These are phyloP conservation scores for Forsythia suspensa DNA, from an alignment of 257 asterid species.

Conservation along the genomic window DNA sequence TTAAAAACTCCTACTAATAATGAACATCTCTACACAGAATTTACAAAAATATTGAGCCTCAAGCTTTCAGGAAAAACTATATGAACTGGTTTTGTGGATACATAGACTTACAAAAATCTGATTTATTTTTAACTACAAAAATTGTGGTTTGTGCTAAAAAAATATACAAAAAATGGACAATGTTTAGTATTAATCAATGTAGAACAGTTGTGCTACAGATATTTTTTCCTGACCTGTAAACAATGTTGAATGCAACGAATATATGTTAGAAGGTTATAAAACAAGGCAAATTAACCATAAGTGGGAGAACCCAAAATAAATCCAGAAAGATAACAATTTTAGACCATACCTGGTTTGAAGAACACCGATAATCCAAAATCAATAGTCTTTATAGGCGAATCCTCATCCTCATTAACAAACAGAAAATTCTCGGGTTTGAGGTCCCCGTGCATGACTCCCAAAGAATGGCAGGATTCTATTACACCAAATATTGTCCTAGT, in stretches of 20 bases:
- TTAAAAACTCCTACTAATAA: too few relatives aligned
- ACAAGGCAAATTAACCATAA: not conserved
- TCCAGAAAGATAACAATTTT: not conserved
- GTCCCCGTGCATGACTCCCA: constrained; percentile 17
- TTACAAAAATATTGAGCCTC: too few relatives aligned
- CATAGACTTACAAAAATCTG: too few relatives aligned
- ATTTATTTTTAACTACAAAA: too few relatives aligned
- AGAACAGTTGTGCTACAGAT: too few relatives aligned
- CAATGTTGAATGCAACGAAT: not conserved
- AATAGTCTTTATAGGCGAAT: constrained; percentile 14
- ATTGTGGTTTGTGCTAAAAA: too few relatives aligned
- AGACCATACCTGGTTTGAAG: constrained; percentile 12
- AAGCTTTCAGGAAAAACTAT: too few relatives aligned
- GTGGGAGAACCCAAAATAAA: not conserved
- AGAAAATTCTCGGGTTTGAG: constrained; percentile 4
- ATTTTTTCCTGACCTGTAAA: too few relatives aligned
- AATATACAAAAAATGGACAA: too few relatives aligned
- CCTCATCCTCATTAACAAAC: constrained; percentile 3
- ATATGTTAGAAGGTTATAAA: not conserved
- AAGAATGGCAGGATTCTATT: constrained; percentile 11
- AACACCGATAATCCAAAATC: constrained; percentile 8
- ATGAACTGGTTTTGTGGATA: too few relatives aligned
- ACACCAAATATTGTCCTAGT: constrained; percentile 11
- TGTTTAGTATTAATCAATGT: too few relatives aligned
- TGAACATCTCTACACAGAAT: too few relatives aligned